Conservation (phyloP, 805 yeast genomes). For the Metschnikowia matae region DNA sequence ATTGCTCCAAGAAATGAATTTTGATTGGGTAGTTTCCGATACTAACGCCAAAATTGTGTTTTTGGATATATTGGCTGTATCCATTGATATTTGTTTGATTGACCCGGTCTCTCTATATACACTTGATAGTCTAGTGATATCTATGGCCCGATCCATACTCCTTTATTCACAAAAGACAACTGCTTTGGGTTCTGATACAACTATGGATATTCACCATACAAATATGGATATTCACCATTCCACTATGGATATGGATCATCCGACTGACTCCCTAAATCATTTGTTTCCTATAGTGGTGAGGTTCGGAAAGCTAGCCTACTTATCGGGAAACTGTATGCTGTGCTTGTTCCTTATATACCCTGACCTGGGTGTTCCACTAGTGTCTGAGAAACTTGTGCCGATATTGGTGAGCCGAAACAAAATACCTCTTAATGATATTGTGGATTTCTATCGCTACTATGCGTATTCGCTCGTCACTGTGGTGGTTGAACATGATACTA, state of each 20-base stretch:
- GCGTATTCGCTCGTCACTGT: conserved; percentile 14
- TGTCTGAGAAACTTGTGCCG: conserved; percentile 9
- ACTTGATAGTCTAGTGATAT: neutral
- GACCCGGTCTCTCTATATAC: conserved; percentile 1
- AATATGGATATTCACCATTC: no score
- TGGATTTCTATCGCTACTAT: conserved; percentile 13
- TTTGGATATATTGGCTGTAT: neutral
- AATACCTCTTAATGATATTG: conserved; percentile 6
- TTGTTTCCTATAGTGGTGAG: conserved; percentile 6
- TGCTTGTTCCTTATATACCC: conserved; percentile 6
- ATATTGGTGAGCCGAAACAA: conserved; percentile 5
- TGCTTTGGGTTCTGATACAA: no score
- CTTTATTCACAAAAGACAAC: neutral
- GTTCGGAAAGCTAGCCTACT: conserved; percentile 5
- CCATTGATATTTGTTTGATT: neutral
- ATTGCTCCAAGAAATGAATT: neutral
- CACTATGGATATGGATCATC: neutral
- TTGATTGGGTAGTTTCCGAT: neutral
- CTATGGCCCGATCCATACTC: neutral
- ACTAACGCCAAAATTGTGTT: neutral
- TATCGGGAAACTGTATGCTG: conserved; percentile 9
- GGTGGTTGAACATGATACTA: conserved; percentile 6
- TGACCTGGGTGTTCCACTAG: neutral
- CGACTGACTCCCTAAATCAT: neutral
- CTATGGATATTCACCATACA: neutral